Evolutionary conservation across 2,329 filamentous ascomycete species (phyloP).

Genomic region (Sphaerostilbella broomeana): DNA sequence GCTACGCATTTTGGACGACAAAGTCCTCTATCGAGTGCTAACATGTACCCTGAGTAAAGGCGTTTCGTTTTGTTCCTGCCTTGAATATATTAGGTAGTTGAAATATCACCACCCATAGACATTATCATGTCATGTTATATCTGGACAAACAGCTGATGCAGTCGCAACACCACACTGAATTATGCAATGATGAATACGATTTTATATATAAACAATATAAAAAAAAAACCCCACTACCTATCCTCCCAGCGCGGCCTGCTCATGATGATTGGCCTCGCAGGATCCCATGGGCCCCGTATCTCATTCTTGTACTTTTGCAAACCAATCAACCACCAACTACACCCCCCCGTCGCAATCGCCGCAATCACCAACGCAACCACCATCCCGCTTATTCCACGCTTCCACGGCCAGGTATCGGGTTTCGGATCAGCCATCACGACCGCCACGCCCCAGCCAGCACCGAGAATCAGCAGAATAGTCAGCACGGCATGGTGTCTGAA

Average conservation of each 20-base stretch:
- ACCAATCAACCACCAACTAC: slow-evolving; percentile 96
- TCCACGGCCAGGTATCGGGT: slow-evolving; percentile 42
- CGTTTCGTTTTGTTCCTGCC: no score
- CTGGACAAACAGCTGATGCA: no score
- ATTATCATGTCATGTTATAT: no score
- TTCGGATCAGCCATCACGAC: slow-evolving; percentile 45
- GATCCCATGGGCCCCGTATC: slow-evolving; percentile 96
- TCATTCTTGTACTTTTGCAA: slow-evolving; percentile 99
- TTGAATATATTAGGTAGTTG: no score
- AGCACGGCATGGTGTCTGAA: slow-evolving; percentile 75
- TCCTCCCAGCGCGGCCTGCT: slow-evolving; percentile 51
- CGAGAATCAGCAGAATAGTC: slow-evolving; percentile 68
- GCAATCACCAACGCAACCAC: slow-evolving; percentile 69
- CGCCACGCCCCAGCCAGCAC: slow-evolving; percentile 72
- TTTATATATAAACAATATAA: background rate
- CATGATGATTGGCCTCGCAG: slow-evolving; percentile 79
- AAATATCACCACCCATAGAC: no score
- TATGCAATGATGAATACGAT: no score
- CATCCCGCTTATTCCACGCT: slow-evolving; percentile 60
- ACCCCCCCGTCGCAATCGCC: slow-evolving; percentile 78
- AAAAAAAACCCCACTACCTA: slow-evolving; percentile 19
- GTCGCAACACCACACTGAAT: no score
- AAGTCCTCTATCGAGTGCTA: no score
- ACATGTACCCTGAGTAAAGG: no score
- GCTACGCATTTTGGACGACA: no score